Evolutionary conservation across 2,329 filamentous ascomycete genomes (phyloP).

Genomic region (Cladosporium sphaerospermum): DNA sequence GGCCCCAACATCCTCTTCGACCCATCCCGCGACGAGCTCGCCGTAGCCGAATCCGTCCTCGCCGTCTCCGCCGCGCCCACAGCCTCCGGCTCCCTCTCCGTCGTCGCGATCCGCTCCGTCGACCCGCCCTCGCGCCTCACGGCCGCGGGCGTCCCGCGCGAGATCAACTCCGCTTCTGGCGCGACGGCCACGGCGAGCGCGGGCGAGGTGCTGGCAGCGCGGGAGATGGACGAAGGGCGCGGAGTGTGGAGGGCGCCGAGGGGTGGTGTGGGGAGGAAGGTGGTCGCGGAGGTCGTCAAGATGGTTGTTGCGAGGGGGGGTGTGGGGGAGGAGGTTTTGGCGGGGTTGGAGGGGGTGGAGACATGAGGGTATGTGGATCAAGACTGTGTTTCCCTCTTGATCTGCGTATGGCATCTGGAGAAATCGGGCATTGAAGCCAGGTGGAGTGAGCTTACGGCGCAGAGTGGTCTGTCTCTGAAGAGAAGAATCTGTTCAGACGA

Average conservation of each 20-base stretch:
- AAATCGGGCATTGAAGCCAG: no score
- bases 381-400: no score
- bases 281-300: constrained; percentile 69
- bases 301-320: constrained; percentile 70
- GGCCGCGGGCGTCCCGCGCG: constrained; percentile 42
- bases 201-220: constrained; percentile 36
- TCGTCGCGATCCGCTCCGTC: constrained; percentile 43
- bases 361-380: constrained; percentile 19
- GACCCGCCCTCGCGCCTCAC: constrained; percentile 46
- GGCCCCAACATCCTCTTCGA: constrained; percentile 91
- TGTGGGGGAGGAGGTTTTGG: constrained; percentile 79
- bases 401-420: no score
- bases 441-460: no score
- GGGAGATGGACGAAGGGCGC: constrained; percentile 44
- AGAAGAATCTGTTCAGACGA: no score
- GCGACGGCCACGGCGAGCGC: constrained; percentile 31
- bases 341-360: constrained; percentile 71
- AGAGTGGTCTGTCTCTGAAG: no score
- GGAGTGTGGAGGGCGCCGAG: constrained; percentile 79
- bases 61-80: constrained; percentile 52
- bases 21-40: constrained; percentile 82
- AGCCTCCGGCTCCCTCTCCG: constrained; percentile 43
- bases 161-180: constrained; percentile 41
- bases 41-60: constrained; percentile 82
- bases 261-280: constrained; percentile 70